Percentiles rank a stretch among this genome's conserved stretches.
Conservation (phyloP, 2,329 filamentous ascomycete species). For the Colletotrichum tanaceti region DNA sequence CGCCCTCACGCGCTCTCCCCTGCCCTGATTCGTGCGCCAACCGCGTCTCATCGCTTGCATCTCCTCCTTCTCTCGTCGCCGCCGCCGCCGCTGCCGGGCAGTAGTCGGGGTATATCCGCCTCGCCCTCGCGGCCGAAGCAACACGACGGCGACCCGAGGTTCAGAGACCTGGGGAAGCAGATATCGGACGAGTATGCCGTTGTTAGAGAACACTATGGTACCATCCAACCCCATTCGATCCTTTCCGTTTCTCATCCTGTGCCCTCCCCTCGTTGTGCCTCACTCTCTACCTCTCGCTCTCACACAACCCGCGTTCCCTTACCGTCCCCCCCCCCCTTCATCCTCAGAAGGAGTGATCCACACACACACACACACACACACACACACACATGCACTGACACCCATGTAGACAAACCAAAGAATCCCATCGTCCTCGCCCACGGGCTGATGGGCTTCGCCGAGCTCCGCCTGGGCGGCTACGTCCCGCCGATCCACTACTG, state of each 20-base stretch:
- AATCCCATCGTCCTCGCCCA: conserved; percentile 74
- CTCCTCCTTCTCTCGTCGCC: conserved; percentile 14
- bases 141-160: conserved; percentile 50
- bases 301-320: background rate
- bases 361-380: conserved; percentile 7
- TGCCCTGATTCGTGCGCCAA: conserved; percentile 29
- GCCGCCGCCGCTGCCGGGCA: too few species aligned
- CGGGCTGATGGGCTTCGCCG: conserved; percentile 72
- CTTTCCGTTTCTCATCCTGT: conserved; percentile 12
- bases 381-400: conserved; percentile 20
- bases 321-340: background rate
- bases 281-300: background rate
- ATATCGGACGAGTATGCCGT: conserved; percentile 61
- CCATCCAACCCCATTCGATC: conserved; percentile 21
- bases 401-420: conserved; percentile 62
- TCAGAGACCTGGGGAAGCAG: conserved; percentile 54
- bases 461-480: conserved; percentile 63
- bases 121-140: conserved; percentile 20
- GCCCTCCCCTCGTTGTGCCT: background rate
- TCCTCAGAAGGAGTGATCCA: conserved; percentile 16
- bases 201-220: conserved; percentile 60
- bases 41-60: conserved; percentile 35
- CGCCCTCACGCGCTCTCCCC: conserved; percentile 21
- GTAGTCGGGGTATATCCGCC: conserved; percentile 24
- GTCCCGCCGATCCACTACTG: conserved; percentile 72